phyloP scores from a whole-genome alignment of 2,329 filamentous ascomycete species.

The Hypoxylon sp. region DNA sequence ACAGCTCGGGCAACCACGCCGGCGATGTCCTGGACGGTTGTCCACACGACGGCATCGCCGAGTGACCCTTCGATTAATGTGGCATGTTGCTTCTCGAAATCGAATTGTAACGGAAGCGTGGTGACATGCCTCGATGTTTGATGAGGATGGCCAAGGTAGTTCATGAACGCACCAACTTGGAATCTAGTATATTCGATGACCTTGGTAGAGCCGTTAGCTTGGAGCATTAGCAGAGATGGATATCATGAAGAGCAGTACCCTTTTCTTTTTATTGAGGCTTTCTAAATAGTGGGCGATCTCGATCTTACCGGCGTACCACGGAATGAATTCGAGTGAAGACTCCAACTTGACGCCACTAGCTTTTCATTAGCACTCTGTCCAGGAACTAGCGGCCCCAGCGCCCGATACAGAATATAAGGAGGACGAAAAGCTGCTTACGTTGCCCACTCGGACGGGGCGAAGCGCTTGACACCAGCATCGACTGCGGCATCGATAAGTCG shows the following conservation, averaged over 20 bases:
- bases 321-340: slow-evolving; percentile 27
- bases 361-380: background rate
- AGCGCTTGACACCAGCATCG: slow-evolving; percentile 42
- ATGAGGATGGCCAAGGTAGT: slow-evolving; percentile 62
- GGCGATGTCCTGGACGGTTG: slow-evolving; percentile 54
- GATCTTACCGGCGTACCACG: slow-evolving; percentile 58
- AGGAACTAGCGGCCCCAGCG: background rate
- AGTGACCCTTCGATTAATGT: slow-evolving; percentile 49
- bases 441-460: slow-evolving; percentile 49
- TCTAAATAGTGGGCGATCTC: slow-evolving; percentile 56
- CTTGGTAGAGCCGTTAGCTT: slow-evolving; percentile 40
- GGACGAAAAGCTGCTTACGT: slow-evolving; percentile 23
- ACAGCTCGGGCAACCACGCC: slow-evolving; percentile 54
- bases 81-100: slow-evolving; percentile 53
- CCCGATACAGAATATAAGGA: background rate
- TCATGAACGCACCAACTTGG: slow-evolving; percentile 61
- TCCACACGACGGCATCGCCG: slow-evolving; percentile 40
- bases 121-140: slow-evolving; percentile 55
- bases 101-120: slow-evolving; percentile 50
- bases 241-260: slow-evolving; percentile 42
- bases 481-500: slow-evolving; percentile 48
- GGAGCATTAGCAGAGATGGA: background rate
- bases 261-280: slow-evolving; percentile 57
- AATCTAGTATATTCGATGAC: slow-evolving; percentile 64
- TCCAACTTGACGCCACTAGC: slow-evolving; percentile 32